Evolutionary conservation across 1,284 basidiomycete genomes (phyloP).

Genomic region (Termitomyces sp.): DNA sequence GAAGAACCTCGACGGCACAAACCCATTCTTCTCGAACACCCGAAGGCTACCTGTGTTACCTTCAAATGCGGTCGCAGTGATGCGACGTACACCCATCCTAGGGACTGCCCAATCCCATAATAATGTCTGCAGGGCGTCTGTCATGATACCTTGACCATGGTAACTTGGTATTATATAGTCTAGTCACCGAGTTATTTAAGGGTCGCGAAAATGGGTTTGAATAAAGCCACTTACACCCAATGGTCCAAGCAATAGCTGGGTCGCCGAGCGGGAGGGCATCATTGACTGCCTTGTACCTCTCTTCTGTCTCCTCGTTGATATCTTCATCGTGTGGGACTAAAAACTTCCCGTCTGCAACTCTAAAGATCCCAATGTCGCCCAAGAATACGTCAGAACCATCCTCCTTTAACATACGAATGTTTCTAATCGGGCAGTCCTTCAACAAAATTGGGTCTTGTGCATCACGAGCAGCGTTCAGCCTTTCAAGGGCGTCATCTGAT

Average conservation of each 20-base stretch:
- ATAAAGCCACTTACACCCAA: constrained; percentile 40
- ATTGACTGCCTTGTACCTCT: constrained; percentile 34
- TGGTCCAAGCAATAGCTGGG: constrained; percentile 46
- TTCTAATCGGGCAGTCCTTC: constrained; percentile 37
- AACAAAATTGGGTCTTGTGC: constrained; percentile 25
- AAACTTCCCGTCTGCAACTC: constrained; percentile 33
- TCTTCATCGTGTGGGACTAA: constrained; percentile 17
- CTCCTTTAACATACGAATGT: constrained; percentile 41
- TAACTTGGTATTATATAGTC: constrained; percentile 53
- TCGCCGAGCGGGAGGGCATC: constrained; percentile 36
- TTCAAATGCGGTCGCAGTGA: constrained; percentile 41
- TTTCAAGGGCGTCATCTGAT: constrained; percentile 22
- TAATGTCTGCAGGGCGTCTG: constrained; percentile 47
- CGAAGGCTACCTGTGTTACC: constrained; percentile 54
- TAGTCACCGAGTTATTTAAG: constrained; percentile 21
- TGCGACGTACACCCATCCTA: constrained; percentile 47
- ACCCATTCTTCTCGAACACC: constrained; percentile 65
- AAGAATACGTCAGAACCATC: constrained; percentile 45
- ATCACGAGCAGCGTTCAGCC: constrained; percentile 27
- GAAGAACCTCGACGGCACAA: constrained; percentile 37
- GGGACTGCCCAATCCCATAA: constrained; percentile 53
- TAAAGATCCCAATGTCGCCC: constrained; percentile 37
- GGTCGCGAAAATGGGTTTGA: neutral
- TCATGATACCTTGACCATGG: constrained; percentile 66
- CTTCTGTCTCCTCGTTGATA: constrained; percentile 27